Evolutionary conservation across 2,329 filamentous ascomycete genomes (phyloP), one percentile per base, ranked within the genome.

Genomic region (Diaporthe aspalathi): DNA sequence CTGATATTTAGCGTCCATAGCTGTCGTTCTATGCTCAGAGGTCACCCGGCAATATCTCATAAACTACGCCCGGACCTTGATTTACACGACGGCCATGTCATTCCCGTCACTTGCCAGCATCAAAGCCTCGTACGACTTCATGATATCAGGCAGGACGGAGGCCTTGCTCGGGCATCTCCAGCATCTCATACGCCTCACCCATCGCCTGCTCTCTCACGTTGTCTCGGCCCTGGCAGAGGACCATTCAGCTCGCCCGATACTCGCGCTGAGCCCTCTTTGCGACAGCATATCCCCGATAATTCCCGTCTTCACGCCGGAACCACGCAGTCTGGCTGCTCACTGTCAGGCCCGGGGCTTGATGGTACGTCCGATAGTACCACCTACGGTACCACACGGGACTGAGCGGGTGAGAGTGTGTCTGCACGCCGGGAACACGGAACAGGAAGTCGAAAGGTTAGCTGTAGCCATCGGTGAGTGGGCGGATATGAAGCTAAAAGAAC

Each of bases 11-110:
- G n/a, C 11, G 45, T 5, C 60, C 38, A 68, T n/a, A 79, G 78
- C 79, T 27, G 90, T 90, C 24, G 82, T 94, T 1, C 83, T 94
- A 0, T 93, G 90, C 77, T 89, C 89, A 1, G 79, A 85, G 0
- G 80, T 86, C 0, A 87, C 89, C 0, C 83, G 90, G 29, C 81
- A 88, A 1, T 94, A 93, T 73, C 83, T 94, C 66, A 87, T 94
- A 79, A 94, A 94, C 77, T 94, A 94, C 76, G 91, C 92, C 0
- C 88, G 92, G n/a, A 90, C 88, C 1, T 81, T 94, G 52, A 93
- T 94, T 68, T 94, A 93, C 78, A 93, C 92, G 0, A 94, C 92
- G 0, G 90, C 91, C 38, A 86, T 93, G 81, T 86, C 89, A 0
- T 89, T 89, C 50, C 88, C 91, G 0, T 84, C 86, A 1, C 83